These are phyloP conservation scores for Kwoniella dendrophila DNA, from an alignment of 768 basidiomycete genomes.

Conservation along the genomic window DNA sequence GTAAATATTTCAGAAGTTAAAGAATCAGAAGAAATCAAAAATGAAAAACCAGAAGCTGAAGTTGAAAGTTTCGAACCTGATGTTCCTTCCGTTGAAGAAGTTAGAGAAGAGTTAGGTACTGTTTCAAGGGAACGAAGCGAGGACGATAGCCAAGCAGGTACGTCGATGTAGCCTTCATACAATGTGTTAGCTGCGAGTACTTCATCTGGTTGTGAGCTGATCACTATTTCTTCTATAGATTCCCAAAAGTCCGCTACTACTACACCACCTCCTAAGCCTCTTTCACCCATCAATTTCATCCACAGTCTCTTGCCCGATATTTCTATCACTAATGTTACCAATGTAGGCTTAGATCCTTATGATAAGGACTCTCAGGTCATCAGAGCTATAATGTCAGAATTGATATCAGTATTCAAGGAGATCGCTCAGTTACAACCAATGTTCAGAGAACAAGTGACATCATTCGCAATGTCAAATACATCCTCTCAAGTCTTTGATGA, in stretches of 20 bases:
- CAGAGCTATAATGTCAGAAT: constrained; percentile 93
- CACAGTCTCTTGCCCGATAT: constrained; percentile 72
- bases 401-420: constrained; percentile 96
- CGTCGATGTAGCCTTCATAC: too few relatives aligned
- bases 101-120: constrained; percentile 45
- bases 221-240: neutral
- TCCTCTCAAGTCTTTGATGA: constrained; percentile 95
- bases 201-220: neutral
- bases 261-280: constrained; percentile 19
- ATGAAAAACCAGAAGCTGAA: constrained; percentile 44
- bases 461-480: constrained; percentile 89
- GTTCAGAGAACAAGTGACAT: constrained; percentile 94
- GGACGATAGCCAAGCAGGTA: constrained; percentile 5
- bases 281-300: constrained; percentile 48
- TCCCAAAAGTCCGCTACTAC: neutral
- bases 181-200: too few relatives aligned
- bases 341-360: constrained; percentile 77
- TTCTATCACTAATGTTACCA: constrained; percentile 85
- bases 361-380: constrained; percentile 88
- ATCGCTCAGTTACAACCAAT: constrained; percentile 95
- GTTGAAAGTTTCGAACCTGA: constrained; percentile 56
- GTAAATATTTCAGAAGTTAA: constrained; percentile 25
- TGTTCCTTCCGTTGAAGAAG: constrained; percentile 58
- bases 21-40: constrained; percentile 32
- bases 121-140: constrained; percentile 53